Evolutionary conservation across 1,284 basidiomycete genomes (phyloP), one percentile per base, ranked within the genome.

Genomic region (Ustanciosporium gigantosporum): DNA sequence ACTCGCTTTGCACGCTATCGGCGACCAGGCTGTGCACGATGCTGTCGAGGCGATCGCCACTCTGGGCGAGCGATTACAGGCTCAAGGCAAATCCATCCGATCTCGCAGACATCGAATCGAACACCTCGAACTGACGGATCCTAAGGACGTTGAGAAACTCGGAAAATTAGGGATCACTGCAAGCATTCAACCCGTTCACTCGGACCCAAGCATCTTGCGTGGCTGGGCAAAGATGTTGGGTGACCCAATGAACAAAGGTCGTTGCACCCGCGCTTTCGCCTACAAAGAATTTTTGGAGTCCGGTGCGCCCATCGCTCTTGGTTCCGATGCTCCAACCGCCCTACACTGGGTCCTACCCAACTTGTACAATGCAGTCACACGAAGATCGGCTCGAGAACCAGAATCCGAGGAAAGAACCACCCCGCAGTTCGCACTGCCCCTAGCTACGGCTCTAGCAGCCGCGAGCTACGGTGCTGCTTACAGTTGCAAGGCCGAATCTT

Each of bases 181-280:
- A 2, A 58, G 53, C 32, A 49, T 66, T 22, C 64, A 66, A 32
- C 53, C 53, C 32, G 64, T 66, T 2, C 64, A 66, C 25, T 50
- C 48, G n/a, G 58, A 62, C 17, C 64, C 64, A 2, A 44, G 37
- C 38, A 52, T 58, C 29, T 41, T 46, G 47, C 41, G 51, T 22
- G 51, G 51, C n/a, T 66, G 62, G 62, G 56, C 48, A 43, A 52
- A 50, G 35, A 49, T 55, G 49, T 40, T 66, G 5, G 62, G 62
- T 8, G 51, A 48, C n/a, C 17, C 40, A 3, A 29, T 7, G 23
- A 60, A 53, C 27, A 34, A 60, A 23, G 55, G 56, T 3, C 46
- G 62, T 16, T 66, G 62, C 25, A 3, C 48, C 15, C 46, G 62
- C 25, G 62, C 62, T 2, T 66, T 56, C 21, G 62, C 62, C 3